Evolutionary conservation across 768 basidiomycete species (phyloP), one percentile per base, ranked within the genome.

Genomic region (Rubroboletus pulcherrimus): DNA sequence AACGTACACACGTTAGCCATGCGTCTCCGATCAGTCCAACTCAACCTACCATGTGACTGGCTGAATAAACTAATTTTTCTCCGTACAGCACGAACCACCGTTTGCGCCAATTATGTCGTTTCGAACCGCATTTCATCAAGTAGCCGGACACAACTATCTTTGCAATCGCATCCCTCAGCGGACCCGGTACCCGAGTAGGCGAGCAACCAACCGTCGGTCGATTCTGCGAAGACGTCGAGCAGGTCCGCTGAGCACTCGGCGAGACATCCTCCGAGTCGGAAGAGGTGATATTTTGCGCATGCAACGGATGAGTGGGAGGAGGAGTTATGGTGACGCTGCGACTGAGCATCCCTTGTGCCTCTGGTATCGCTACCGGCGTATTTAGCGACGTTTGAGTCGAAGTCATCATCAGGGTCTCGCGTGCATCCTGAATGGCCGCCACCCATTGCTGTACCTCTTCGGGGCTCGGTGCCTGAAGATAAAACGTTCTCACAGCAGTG

Each of bases 1-100:
- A 54, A 53, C 48, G 46, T 33, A 41, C 44, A 24, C 30, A 35
- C 42, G 51, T 55, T 52, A 65, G 49, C 48, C 57, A 49, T 39
- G 15, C 37, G 40, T 46, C 29, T 31, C 41, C 61, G 43, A 60
- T 59, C 62, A 54, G 26, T 37, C 50, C 49, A 47, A 33, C 53
- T 37, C 17, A 14, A 78, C 86, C 59, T 66, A 96, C 95, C 94
- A 98, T 98, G 75, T 99, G 97, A 69, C 89, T 94, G 47, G 85
- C 85, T 10, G 85, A 87, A 75, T 99, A 99, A 35, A 92, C 75
- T 51, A 99, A 74, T 66, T 86, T 89, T 64, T 93, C 91, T 38
- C 86, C 85, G 38, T 87, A 93, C n/a, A 99, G 76, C 37, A 91
- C 86, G 65, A 99, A 98, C 96, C 95, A 98, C 30, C 97, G 77